Conservation (phyloP, 1,284 basidiomycete species). For the Volvariella volvacea region DNA sequence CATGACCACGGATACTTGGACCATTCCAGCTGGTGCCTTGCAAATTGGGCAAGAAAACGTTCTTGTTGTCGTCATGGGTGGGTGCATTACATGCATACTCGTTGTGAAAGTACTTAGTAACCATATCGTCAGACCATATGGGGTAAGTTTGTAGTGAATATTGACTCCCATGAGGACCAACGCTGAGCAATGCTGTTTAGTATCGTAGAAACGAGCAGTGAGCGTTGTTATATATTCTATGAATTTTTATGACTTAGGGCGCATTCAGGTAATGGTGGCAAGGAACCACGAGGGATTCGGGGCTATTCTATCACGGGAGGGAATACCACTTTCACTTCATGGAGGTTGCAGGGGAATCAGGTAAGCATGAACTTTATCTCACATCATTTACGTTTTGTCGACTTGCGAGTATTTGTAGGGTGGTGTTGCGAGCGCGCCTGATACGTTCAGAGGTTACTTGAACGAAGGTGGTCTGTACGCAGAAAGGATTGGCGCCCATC, state of each 20-base stretch:
- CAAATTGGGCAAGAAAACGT: slow-evolving; percentile 36
- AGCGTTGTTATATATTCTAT: too few relatives aligned
- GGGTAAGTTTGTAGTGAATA: slow-evolving; percentile 22
- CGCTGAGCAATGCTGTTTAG: too few relatives aligned
- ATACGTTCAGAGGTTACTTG: slow-evolving; percentile 40
- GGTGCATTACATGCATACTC: slow-evolving; percentile 13
- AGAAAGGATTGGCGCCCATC: slow-evolving; percentile 46
- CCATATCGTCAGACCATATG: slow-evolving; percentile 31
- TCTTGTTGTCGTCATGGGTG: slow-evolving; percentile 43
- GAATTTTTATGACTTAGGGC: too few relatives aligned
- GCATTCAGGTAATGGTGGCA: slow-evolving; percentile 42
- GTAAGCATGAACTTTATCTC: slow-evolving; percentile 16
- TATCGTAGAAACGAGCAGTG: slow-evolving; percentile 40
- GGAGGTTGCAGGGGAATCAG: slow-evolving; percentile 50
- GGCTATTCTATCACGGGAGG: slow-evolving; percentile 38
- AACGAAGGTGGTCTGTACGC: slow-evolving; percentile 50
- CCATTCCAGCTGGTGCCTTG: slow-evolving; percentile 27
- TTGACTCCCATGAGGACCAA: too few relatives aligned
- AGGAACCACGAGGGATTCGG: slow-evolving; percentile 47
- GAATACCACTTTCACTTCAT: slow-evolving; percentile 30
- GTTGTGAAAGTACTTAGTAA: neutral
- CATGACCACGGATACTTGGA: slow-evolving; percentile 33
- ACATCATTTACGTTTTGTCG: neutral
- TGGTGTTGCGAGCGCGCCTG: slow-evolving; percentile 34
- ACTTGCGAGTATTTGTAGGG: slow-evolving; percentile 31